phyloP scores from a whole-genome alignment of 2,329 filamentous ascomycete genomes.

The Xylaria sp. region DNA sequence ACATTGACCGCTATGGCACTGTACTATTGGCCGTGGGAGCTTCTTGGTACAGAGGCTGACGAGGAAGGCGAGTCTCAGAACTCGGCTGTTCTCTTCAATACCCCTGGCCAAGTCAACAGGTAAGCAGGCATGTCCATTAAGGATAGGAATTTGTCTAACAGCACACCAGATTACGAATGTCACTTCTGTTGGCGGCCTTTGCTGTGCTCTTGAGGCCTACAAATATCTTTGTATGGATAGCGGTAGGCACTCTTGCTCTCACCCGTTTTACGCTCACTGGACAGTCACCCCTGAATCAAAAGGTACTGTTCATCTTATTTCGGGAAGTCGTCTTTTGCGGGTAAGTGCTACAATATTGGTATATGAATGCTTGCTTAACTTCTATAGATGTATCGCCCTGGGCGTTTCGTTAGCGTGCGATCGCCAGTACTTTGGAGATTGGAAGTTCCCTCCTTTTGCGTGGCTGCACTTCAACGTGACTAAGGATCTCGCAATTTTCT shows the following conservation, averaged over 20 bases:
- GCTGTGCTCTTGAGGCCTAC: conserved; percentile 91
- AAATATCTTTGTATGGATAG: conserved; percentile 85
- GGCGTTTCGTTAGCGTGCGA: conserved; percentile 74
- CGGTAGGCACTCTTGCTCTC: conserved; percentile 67
- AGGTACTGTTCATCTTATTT: conserved; percentile 62
- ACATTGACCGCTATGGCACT: conserved; percentile 83
- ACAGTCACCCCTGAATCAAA: conserved; percentile 54
- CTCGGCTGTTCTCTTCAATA: conserved; percentile 45
- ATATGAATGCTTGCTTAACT: conserved; percentile 24
- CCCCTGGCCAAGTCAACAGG: conserved; percentile 47
- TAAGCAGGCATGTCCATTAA: conserved; percentile 34
- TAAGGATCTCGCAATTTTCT: conserved; percentile 89
- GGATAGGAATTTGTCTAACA: conserved; percentile 16
- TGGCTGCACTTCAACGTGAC: conserved; percentile 93
- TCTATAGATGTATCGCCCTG: conserved; percentile 62
- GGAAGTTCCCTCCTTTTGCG: conserved; percentile 87
- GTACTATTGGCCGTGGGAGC: conserved; percentile 86
- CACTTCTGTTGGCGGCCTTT: conserved; percentile 78
- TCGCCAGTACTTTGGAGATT: conserved; percentile 80
- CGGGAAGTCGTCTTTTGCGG: conserved; percentile 74
- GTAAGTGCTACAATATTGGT: conserved; percentile 42
- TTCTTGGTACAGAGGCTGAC: conserved; percentile 59
- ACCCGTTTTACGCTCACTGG: conserved; percentile 53
- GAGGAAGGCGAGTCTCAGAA: conserved; percentile 55
- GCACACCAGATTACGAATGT: conserved; percentile 62